Percentiles rank a stretch among this genome's conserved stretches.
Conservation (phyloP, 1,139 yeast genomes). For the Kluyveromyces sp. region DNA sequence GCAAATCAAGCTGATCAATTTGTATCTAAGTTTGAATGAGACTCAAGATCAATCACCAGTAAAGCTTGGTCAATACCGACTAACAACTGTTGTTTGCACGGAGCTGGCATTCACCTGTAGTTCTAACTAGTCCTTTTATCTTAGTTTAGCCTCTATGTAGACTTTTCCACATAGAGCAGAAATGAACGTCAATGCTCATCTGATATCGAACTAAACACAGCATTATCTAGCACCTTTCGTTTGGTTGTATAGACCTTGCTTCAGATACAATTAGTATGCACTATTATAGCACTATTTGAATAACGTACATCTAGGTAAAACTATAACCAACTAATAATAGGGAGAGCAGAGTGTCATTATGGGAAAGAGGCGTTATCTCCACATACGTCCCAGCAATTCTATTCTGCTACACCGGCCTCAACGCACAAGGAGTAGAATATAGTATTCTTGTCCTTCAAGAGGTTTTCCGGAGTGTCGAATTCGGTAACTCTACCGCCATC, state of each 20-base stretch:
- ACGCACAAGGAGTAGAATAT: constrained; percentile 71
- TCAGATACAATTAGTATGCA: too few relatives aligned
- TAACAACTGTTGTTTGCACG: too few relatives aligned
- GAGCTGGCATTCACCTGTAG: too few relatives aligned
- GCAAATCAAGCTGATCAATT: constrained; percentile 32
- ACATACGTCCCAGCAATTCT: not conserved
- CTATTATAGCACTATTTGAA: too few relatives aligned
- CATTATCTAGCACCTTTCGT: too few relatives aligned
- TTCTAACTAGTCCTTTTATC: not conserved
- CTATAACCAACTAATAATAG: not conserved
- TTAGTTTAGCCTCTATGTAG: not conserved
- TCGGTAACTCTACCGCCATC: constrained; percentile 83
- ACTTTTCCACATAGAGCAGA: not conserved
- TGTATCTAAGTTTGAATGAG: constrained; percentile 29
- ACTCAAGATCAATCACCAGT: not conserved
- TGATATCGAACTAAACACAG: too few relatives aligned
- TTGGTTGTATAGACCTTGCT: too few relatives aligned
- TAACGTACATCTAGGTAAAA: not conserved
- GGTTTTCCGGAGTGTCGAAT: constrained; percentile 69
- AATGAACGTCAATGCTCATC: too few relatives aligned
- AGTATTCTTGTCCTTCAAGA: constrained; percentile 61
- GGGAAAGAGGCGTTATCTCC: not conserved
- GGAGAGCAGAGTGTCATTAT: too few relatives aligned
- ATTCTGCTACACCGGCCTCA: constrained; percentile 36
- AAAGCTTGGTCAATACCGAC: too few relatives aligned